Conservation (phyloP, 306 rosid species). For the Herpetospermum pedunculosum region DNA sequence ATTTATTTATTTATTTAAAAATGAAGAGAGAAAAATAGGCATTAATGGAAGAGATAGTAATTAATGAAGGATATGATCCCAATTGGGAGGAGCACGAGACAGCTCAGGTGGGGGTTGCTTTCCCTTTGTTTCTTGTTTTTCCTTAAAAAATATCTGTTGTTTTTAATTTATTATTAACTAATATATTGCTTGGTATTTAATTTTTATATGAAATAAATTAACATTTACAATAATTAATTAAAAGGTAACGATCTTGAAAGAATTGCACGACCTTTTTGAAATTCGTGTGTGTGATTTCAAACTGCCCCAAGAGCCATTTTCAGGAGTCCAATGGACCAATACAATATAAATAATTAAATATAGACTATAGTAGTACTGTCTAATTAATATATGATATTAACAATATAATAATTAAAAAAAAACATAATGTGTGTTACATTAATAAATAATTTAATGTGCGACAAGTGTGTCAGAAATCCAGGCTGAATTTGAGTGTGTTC, state of each 20-base stretch:
- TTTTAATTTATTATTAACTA: background rate
- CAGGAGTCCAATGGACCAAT: background rate
- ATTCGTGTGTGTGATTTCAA: background rate
- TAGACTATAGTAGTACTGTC: background rate
- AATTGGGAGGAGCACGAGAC: background rate
- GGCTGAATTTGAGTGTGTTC: conserved; percentile 7
- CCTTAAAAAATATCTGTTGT: background rate
- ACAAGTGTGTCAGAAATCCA: background rate
- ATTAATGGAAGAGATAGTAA: too few species aligned
- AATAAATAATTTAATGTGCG: background rate
- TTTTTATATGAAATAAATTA: too few species aligned
- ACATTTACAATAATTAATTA: too few species aligned
- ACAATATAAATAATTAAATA: too few species aligned
- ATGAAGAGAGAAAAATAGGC: too few species aligned
- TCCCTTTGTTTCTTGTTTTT: background rate
- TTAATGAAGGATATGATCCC: background rate
- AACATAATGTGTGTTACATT: background rate
- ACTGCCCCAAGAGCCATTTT: background rate
- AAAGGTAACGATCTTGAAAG: background rate
- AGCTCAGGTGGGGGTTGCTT: background rate
- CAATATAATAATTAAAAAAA: background rate
- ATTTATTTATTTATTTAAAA: too few species aligned
- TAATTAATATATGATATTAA: too few species aligned
- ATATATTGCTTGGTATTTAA: background rate
- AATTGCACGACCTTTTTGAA: background rate